Evolutionary conservation across 495 filamentous ascomycete species (phyloP).

Genomic region (Xylaria venustula): DNA sequence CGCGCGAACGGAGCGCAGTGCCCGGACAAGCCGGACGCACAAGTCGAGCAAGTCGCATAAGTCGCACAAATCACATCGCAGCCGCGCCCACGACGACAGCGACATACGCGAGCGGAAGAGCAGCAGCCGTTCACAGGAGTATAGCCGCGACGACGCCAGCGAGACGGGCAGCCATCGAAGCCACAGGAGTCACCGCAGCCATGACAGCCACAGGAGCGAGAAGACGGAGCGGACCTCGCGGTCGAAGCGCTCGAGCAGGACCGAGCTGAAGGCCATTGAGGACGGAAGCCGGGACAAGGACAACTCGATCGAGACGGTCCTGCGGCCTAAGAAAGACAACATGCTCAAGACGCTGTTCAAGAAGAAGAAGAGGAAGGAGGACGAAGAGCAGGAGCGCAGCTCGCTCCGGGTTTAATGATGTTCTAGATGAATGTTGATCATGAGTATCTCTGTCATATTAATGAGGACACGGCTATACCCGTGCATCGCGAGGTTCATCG

Average conservation of each 20-base stretch:
- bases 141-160: conserved; percentile 17
- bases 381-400: conserved; percentile 30
- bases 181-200: conserved; percentile 26
- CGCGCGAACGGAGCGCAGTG: conserved; percentile 23
- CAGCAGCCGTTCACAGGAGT: conserved; percentile 18
- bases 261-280: conserved; percentile 29
- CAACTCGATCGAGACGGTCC: conserved; percentile 24
- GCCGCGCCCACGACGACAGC: conserved; percentile 15
- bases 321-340: conserved; percentile 46
- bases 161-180: conserved; percentile 27
- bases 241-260: conserved; percentile 29
- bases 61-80: conserved; percentile 29
- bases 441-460: too few species aligned
- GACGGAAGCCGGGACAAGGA: conserved; percentile 34
- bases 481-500: not conserved
- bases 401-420: conserved; percentile 14
- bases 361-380: conserved; percentile 47
- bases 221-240: conserved; percentile 26
- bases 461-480: too few species aligned
- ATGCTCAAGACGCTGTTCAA: conserved; percentile 54
- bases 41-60: conserved; percentile 27
- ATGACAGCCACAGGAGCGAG: conserved; percentile 31
- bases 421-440: too few species aligned
- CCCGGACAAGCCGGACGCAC: conserved; percentile 20
- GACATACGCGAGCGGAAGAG: conserved; percentile 30